Evolutionary conservation across 768 basidiomycete genomes (phyloP).

Genomic region (Jaapia argillacea): DNA sequence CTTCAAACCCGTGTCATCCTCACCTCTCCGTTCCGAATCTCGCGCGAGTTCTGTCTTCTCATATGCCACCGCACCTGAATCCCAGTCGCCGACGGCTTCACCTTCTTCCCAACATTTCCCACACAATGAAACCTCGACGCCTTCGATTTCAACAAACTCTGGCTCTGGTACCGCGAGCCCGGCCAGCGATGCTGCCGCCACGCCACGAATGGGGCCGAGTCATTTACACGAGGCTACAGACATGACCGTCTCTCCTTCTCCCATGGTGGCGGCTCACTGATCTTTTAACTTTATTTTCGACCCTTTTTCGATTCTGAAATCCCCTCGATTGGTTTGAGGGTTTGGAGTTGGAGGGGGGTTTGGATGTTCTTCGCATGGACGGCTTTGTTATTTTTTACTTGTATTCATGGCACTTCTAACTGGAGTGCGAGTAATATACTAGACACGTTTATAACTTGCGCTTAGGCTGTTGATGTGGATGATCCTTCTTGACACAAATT

Average conservation of each 20-base stretch:
- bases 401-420: not conserved
- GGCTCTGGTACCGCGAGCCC: no score
- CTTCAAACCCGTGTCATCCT: conserved; percentile 5
- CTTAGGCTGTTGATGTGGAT: no score
- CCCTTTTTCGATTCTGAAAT: not conserved
- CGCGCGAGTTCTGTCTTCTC: conserved; percentile 16
- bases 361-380: not conserved
- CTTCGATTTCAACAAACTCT: not conserved
- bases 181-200: conserved; percentile 1
- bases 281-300: no score
- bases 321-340: not conserved
- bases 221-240: conserved; percentile 9
- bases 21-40: conserved; percentile 11
- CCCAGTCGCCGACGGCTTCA: conserved; percentile 2
- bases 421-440: not conserved
- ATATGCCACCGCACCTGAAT: conserved; percentile 17
- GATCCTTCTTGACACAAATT: no score
- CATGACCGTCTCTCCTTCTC: conserved; percentile 9
- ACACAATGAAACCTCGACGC: not conserved
- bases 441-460: no score
- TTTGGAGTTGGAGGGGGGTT: not conserved
- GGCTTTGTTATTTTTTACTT: not conserved
- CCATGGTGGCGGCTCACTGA: not conserved
- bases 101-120: not conserved
- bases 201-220: conserved; percentile 7